Percentiles rank a stretch among this genome's conserved stretches.
Evolutionary conservation across 441 rosid species (phyloP).

Genomic region (Brassica balearica): DNA sequence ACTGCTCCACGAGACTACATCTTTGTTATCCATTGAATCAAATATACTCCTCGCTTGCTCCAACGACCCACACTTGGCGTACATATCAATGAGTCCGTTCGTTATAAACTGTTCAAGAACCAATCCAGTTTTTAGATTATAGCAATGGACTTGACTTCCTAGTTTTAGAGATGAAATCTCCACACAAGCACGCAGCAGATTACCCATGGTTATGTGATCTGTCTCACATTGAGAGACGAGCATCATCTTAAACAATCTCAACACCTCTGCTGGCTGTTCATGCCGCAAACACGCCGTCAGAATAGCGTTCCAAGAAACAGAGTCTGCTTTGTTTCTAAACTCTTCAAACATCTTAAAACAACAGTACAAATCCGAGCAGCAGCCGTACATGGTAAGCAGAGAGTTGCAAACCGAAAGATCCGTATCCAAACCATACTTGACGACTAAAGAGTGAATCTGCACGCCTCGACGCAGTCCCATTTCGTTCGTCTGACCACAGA

Average conservation of each 20-base stretch:
- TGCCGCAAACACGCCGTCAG: slow-evolving; percentile 60
- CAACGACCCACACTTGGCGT: slow-evolving; percentile 66
- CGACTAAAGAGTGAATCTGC: slow-evolving; percentile 57
- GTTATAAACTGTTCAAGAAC: slow-evolving; percentile 48
- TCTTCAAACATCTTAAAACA: slow-evolving; percentile 56
- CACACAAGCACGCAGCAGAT: slow-evolving; percentile 51
- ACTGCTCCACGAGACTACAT: slow-evolving; percentile 66
- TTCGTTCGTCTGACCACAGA: slow-evolving; percentile 50
- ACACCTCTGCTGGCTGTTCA: slow-evolving; percentile 48
- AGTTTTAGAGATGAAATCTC: slow-evolving; percentile 57
- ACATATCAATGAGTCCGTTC: slow-evolving; percentile 62
- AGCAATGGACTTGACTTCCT: slow-evolving; percentile 62
- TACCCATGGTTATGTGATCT: slow-evolving; percentile 52
- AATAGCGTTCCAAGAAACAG: slow-evolving; percentile 64
- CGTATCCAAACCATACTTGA: slow-evolving; percentile 51
- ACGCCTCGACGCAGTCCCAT: slow-evolving; percentile 49
- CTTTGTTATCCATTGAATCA: slow-evolving; percentile 48
- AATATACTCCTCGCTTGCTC: slow-evolving; percentile 49
- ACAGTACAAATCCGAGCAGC: slow-evolving; percentile 49
- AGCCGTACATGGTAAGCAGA: slow-evolving; percentile 63
- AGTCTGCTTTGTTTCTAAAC: slow-evolving; percentile 46
- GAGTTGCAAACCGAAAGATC: slow-evolving; percentile 56
- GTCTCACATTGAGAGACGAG: slow-evolving; percentile 49
- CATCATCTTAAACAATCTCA: slow-evolving; percentile 58
- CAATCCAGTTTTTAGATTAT: slow-evolving; percentile 52